A percentile compares a stretch with the other conserved stretches of the same genome.
These are phyloP conservation scores for Sugiyamaella sp. DNA, from an alignment of 1,139 yeast species.

Conservation along the genomic window DNA sequence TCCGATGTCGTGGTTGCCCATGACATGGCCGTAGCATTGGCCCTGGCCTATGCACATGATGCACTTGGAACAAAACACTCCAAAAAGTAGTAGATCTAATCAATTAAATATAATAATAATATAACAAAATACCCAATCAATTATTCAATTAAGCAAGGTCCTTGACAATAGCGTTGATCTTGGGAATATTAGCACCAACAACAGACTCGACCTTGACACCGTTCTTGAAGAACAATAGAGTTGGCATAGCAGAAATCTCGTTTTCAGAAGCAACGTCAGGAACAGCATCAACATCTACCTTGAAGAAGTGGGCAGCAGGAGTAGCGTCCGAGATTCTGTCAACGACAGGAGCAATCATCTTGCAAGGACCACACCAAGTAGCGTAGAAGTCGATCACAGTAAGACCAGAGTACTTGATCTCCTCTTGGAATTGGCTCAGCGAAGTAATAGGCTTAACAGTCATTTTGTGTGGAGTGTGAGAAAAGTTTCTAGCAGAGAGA, in stretches of 20 bases:
- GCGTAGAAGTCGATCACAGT: conserved; percentile 90
- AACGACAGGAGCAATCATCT: conserved; percentile 88
- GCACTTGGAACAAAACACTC: not conserved
- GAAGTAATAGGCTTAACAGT: conserved; percentile 30
- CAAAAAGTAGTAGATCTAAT: not conserved
- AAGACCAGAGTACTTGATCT: conserved; percentile 29
- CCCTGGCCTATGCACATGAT: too few species aligned
- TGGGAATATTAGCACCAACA: conserved; percentile 86
- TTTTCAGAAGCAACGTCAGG: conserved; percentile 73
- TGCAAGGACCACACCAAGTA: conserved; percentile 98
- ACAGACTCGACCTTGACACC: conserved; percentile 74
- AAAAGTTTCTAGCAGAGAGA: conserved; percentile 11
- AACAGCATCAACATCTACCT: conserved; percentile 82
- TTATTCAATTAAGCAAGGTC: conserved; percentile 25
- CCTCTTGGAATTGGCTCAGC: conserved; percentile 31
- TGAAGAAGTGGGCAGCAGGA: conserved; percentile 68
- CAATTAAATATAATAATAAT: not conserved
- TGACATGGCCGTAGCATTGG: too few species aligned
- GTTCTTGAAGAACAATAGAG: conserved; percentile 73
- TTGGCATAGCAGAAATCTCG: conserved; percentile 88
- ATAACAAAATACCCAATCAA: not conserved
- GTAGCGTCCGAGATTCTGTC: conserved; percentile 68
- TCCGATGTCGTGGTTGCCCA: too few species aligned
- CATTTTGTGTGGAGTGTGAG: conserved; percentile 27
- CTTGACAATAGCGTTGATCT: conserved; percentile 68